phyloP scores from a whole-genome alignment of 371 early-diverging fungal genomes.

The Apophysomyces sp. region DNA sequence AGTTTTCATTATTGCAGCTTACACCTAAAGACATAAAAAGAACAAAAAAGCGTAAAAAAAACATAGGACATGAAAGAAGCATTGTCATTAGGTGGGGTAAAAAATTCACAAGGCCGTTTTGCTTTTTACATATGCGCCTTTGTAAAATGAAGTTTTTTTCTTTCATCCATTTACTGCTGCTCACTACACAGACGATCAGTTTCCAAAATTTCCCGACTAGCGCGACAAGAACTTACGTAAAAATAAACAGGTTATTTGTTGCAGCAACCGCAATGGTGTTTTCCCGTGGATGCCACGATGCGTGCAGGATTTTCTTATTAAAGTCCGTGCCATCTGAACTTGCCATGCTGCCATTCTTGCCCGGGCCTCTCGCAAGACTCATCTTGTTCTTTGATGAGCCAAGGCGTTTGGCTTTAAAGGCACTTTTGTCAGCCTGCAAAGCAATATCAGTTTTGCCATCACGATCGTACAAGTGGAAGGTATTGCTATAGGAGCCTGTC shows the following conservation, averaged over 20 bases:
- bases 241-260: slow-evolving; percentile 97
- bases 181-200: neutral
- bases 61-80: neutral
- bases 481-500: slow-evolving; percentile 98
- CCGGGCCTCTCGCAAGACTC: slow-evolving; percentile 41
- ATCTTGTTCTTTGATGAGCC: slow-evolving; percentile 54
- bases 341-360: slow-evolving; percentile 63
- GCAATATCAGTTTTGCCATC: slow-evolving; percentile 77
- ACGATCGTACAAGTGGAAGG: slow-evolving; percentile 87
- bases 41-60: neutral
- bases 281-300: slow-evolving; percentile 97
- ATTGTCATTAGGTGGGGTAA: neutral
- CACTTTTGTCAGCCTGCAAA: slow-evolving; percentile 96
- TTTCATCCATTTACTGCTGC: neutral
- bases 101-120: neutral
- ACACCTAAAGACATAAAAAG: neutral
- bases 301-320: slow-evolving; percentile 94
- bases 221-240: slow-evolving; percentile 56
- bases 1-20: neutral
- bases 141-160: neutral
- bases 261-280: slow-evolving; percentile 96
- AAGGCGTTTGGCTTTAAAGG: slow-evolving; percentile 92
- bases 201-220: neutral
- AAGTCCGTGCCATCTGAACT: slow-evolving; percentile 88
- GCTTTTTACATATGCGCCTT: neutral